phyloP scores from a whole-genome alignment of 192 early-diverging fungal genomes.

The Coemansia sp. region DNA sequence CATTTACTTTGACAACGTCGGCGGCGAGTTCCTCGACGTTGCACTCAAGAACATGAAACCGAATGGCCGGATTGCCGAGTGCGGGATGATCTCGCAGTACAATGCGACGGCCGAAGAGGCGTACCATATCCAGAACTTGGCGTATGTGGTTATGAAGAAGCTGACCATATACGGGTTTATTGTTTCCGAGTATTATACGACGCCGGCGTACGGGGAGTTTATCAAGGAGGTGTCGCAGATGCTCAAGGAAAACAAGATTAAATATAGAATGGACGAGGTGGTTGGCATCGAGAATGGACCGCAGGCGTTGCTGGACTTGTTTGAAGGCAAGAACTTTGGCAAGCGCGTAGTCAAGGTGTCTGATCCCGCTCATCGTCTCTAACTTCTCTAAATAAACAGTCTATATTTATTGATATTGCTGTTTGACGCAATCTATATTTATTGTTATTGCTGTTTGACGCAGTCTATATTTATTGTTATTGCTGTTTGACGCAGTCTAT shows the following conservation, averaged over 20 bases:
- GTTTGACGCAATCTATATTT: not conserved
- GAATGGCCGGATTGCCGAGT: conserved; percentile 66
- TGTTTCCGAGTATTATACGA: conserved; percentile 54
- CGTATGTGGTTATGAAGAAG: conserved; percentile 57
- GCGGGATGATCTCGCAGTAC: conserved; percentile 79
- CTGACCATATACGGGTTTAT: conserved; percentile 70
- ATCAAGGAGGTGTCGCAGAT: conserved; percentile 58
- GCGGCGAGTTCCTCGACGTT: conserved; percentile 76
- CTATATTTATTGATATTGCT: no score
- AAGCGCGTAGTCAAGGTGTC: conserved; percentile 60
- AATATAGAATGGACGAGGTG: conserved; percentile 58
- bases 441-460: no score
- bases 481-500: not conserved
- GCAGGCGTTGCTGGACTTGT: conserved; percentile 62
- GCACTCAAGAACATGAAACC: conserved; percentile 63
- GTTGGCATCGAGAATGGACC: conserved; percentile 70
- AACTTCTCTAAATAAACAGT: conserved; percentile 5
- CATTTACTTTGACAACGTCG: conserved; percentile 85
- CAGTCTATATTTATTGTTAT: not conserved
- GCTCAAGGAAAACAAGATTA: conserved; percentile 62
- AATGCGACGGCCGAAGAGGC: conserved; percentile 54
- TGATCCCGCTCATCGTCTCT: conserved; percentile 11
- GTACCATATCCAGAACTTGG: conserved; percentile 63
- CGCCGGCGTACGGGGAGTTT: conserved; percentile 55
- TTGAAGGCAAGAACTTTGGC: conserved; percentile 70